These are phyloP conservation scores for Fusarium chlamydosporum DNA, from an alignment of 2,329 filamentous ascomycete species.

Conservation along the genomic window DNA sequence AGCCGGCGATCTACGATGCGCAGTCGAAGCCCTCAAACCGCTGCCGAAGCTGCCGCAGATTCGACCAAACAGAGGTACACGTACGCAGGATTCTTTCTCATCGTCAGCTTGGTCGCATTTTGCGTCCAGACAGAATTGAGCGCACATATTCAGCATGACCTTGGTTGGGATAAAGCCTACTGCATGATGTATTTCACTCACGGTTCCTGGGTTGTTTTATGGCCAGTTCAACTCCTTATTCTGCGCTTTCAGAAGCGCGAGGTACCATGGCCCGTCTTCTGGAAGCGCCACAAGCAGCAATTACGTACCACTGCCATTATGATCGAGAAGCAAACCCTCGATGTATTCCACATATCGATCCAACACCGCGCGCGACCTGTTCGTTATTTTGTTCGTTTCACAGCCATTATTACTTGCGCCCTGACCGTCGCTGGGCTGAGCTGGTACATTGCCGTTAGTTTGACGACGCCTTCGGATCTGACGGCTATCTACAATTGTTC, in stretches of 20 bases:
- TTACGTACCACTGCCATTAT: slow-evolving; percentile 76
- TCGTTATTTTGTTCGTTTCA: slow-evolving; percentile 83
- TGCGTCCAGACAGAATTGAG: slow-evolving; percentile 96
- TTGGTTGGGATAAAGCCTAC: slow-evolving; percentile 98
- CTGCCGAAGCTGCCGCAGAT: slow-evolving; percentile 54
- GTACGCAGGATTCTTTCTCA: slow-evolving; percentile 86
- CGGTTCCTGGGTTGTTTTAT: slow-evolving; percentile 91
- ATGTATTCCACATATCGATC: slow-evolving; percentile 65
- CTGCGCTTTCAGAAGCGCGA: slow-evolving; percentile 84
- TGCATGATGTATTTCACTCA: slow-evolving; percentile 99
- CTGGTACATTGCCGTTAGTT: slow-evolving; percentile 95
- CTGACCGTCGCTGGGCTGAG: slow-evolving; percentile 91
- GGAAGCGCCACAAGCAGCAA: slow-evolving; percentile 73
- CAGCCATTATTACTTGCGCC: slow-evolving; percentile 84
- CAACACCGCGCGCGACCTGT: slow-evolving; percentile 59
- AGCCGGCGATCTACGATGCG: slow-evolving; percentile 75
- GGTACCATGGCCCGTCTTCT: slow-evolving; percentile 86
- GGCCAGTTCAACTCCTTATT: slow-evolving; percentile 85
- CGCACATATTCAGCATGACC: slow-evolving; percentile 90
- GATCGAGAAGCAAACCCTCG: slow-evolving; percentile 84
- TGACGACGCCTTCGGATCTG: slow-evolving; percentile 93
- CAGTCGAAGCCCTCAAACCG: slow-evolving; percentile 78
- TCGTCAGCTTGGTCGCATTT: slow-evolving; percentile 87
- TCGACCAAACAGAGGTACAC: slow-evolving; percentile 84
- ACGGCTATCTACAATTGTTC: slow-evolving; percentile 99